Evolutionary conservation across 305 asterid species (phyloP).

Genomic region (Withania somnifera): DNA sequence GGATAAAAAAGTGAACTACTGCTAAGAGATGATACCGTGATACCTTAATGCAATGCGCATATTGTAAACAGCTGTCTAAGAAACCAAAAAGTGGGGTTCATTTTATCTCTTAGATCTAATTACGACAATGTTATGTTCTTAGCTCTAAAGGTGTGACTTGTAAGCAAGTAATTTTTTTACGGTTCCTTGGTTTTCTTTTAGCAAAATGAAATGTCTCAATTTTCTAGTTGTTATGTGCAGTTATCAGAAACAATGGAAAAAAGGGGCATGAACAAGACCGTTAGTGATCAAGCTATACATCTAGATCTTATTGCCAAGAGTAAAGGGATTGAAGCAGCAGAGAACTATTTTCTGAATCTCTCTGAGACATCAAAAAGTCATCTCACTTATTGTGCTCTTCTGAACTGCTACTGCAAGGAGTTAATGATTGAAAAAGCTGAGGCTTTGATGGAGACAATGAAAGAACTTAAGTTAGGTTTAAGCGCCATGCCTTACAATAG

Average conservation of each 20-base stretch:
- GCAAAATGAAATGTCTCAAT: neutral
- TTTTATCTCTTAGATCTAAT: neutral
- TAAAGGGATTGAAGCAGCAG: slow-evolving; percentile 61
- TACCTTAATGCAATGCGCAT: neutral
- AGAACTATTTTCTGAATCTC: slow-evolving; percentile 53
- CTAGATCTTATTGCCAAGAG: slow-evolving; percentile 74
- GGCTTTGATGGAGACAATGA: slow-evolving; percentile 65
- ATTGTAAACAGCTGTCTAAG: neutral
- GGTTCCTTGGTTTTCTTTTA: neutral
- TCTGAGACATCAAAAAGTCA: slow-evolving; percentile 69
- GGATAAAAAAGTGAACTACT: neutral
- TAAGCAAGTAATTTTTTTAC: neutral
- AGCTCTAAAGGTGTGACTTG: neutral
- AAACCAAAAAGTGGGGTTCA: neutral
- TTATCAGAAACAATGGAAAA: slow-evolving; percentile 69
- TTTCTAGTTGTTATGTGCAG: slow-evolving; percentile 26
- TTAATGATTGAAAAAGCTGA: slow-evolving; percentile 64
- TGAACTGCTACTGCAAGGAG: slow-evolving; percentile 81
- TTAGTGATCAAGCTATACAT: slow-evolving; percentile 80
- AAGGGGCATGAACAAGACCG: slow-evolving; percentile 90
- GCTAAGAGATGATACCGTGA: neutral
- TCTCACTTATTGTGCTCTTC: slow-evolving; percentile 70
- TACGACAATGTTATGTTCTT: neutral
- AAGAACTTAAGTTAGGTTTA: slow-evolving; percentile 62
- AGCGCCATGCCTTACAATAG: slow-evolving; percentile 82